phyloP scores from a whole-genome alignment of 176 grass and related monocot genomes.

The Hyparrhenia diplandra region DNA sequence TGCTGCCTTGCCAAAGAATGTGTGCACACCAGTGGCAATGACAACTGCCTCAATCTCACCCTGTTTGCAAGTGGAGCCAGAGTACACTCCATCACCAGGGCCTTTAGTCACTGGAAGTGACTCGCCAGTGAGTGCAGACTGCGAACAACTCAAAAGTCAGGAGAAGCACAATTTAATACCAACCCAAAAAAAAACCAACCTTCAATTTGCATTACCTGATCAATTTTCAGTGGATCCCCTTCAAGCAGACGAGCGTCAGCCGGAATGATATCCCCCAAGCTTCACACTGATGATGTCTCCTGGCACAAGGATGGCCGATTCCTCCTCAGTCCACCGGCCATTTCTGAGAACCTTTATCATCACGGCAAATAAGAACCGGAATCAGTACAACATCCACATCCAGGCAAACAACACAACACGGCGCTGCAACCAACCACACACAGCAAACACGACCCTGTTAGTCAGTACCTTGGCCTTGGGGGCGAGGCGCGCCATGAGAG shows the following conservation, averaged over 20 bases:
- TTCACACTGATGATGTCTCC: slow-evolving; percentile 30
- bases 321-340: slow-evolving; percentile 29
- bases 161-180: neutral
- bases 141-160: slow-evolving; percentile 21
- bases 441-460: neutral
- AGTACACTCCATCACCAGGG: slow-evolving; percentile 82
- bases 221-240: slow-evolving; percentile 22
- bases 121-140: slow-evolving; percentile 79
- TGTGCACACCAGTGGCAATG: slow-evolving; percentile 84
- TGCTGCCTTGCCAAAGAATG: slow-evolving; percentile 87
- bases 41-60: slow-evolving; percentile 90
- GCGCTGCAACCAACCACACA: too few relatives aligned
- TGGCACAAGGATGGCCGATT: slow-evolving; percentile 23
- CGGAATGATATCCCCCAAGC: slow-evolving; percentile 26
- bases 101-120: slow-evolving; percentile 85
- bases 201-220: slow-evolving; percentile 18
- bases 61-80: slow-evolving; percentile 92
- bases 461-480: slow-evolving; percentile 83
- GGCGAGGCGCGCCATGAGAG: slow-evolving; percentile 84
- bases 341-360: slow-evolving; percentile 71
- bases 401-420: neutral
- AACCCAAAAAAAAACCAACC: neutral
- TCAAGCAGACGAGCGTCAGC: slow-evolving; percentile 24
- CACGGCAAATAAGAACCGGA: slow-evolving; percentile 11
- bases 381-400: neutral